These are phyloP conservation scores for Porcisia deanei DNA, from an alignment of 208 protist genomes.

Conservation along the genomic window DNA sequence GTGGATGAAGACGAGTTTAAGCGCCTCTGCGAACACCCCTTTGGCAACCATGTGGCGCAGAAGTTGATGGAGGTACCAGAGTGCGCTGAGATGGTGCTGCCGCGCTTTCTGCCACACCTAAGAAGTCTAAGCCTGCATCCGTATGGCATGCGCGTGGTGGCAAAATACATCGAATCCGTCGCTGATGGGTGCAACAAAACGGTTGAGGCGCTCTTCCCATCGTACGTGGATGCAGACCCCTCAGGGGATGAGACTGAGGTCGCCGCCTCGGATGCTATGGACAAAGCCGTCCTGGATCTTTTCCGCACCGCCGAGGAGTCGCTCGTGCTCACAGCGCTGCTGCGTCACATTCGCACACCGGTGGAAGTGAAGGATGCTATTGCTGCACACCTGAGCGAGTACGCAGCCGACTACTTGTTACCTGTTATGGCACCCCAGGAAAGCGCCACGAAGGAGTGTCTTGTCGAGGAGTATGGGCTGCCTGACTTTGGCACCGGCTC, in stretches of 20 bases:
- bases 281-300: constrained; percentile 38
- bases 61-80: constrained; percentile 76
- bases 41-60: constrained; percentile 88
- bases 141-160: constrained; percentile 81
- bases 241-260: constrained; percentile 26
- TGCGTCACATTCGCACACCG: constrained; percentile 63
- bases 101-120: constrained; percentile 47
- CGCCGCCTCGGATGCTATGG: constrained; percentile 33
- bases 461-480: constrained; percentile 31
- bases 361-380: constrained; percentile 75
- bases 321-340: constrained; percentile 66
- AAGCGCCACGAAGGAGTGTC: not conserved
- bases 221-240: constrained; percentile 21
- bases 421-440: constrained; percentile 4
- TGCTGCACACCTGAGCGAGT: constrained; percentile 70
- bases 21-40: constrained; percentile 74
- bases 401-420: constrained; percentile 62
- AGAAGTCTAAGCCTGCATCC: constrained; percentile 42
- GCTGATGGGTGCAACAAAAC: constrained; percentile 42
- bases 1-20: constrained; percentile 75
- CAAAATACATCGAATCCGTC: constrained; percentile 59
- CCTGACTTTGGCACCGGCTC: constrained; percentile 65
- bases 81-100: constrained; percentile 65
- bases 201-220: constrained; percentile 40
- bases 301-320: constrained; percentile 57